These are phyloP conservation scores for Akanthomyces uredinophilus DNA, from an alignment of 2,329 filamentous ascomycete genomes.

Conservation along the genomic window DNA sequence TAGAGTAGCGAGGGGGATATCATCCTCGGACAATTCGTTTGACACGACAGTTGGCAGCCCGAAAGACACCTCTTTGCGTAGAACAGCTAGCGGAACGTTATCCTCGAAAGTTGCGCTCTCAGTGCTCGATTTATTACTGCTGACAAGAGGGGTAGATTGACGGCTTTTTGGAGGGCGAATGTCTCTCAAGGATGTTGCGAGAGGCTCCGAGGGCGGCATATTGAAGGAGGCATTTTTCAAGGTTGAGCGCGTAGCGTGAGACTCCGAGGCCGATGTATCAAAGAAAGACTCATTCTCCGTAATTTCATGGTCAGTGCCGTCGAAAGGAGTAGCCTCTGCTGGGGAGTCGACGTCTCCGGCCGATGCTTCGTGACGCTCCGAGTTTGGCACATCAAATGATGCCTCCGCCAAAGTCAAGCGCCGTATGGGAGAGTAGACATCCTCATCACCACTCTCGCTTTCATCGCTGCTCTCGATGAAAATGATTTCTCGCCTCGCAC, in stretches of 20 bases:
- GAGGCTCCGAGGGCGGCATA: neutral
- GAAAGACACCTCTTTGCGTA: neutral
- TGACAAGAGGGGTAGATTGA: neutral
- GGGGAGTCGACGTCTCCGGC: neutral
- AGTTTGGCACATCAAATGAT: neutral
- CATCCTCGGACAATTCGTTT: neutral
- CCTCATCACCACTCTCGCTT: neutral
- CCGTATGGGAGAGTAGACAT: neutral
- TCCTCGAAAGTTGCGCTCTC: neutral
- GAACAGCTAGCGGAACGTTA: neutral
- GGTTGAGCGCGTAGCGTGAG: neutral
- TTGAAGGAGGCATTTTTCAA: neutral
- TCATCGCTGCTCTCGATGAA: conserved; percentile 5
- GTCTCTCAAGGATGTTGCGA: neutral
- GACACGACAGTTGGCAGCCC: too few species aligned
- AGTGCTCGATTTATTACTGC: neutral
- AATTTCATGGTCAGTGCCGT: neutral
- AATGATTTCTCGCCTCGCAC: neutral
- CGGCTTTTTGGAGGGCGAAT: neutral
- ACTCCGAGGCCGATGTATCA: neutral
- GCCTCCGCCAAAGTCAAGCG: neutral
- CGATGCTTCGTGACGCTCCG: neutral
- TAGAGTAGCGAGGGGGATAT: neutral
- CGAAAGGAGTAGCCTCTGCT: neutral
- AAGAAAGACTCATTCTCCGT: neutral